These are phyloP conservation scores for Leccinum barrowsii DNA, from an alignment of 768 basidiomycete genomes.

Conservation along the genomic window DNA sequence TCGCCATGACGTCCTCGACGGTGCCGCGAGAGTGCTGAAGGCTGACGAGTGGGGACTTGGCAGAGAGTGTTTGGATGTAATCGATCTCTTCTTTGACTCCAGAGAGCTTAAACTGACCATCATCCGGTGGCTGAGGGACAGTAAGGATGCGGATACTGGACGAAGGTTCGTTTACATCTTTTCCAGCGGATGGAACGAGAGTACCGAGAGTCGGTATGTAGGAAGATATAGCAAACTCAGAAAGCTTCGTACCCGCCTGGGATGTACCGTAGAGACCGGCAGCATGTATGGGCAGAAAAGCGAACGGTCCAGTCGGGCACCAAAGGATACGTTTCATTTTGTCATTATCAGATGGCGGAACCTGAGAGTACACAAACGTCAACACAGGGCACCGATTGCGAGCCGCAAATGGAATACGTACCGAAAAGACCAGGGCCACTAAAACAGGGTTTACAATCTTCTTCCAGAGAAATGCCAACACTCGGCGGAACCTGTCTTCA, in stretches of 20 bases:
- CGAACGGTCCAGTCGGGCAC: background rate
- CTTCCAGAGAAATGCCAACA: background rate
- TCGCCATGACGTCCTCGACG: background rate
- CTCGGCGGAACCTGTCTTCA: background rate
- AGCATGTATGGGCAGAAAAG: background rate
- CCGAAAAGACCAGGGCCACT: background rate
- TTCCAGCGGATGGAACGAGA: background rate
- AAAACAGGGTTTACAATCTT: background rate
- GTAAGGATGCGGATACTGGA: background rate
- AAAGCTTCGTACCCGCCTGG: background rate
- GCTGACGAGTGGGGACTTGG: background rate
- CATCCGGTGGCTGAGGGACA: background rate
- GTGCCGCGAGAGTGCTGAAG: background rate
- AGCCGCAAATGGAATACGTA: background rate
- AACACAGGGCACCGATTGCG: no score
- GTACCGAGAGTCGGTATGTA: background rate
- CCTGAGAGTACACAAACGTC: background rate
- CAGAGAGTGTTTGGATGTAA: background rate
- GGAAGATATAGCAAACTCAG: background rate
- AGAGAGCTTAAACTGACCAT: background rate
- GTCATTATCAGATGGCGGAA: background rate
- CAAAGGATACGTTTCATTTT: background rate
- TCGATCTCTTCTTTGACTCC: background rate
- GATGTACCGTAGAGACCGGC: background rate
- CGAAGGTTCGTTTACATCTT: background rate